Percentiles rank a stretch among this genome's conserved stretches.
These are phyloP conservation scores for Comarum palustre DNA, from an alignment of 306 rosid genomes.

Conservation along the genomic window DNA sequence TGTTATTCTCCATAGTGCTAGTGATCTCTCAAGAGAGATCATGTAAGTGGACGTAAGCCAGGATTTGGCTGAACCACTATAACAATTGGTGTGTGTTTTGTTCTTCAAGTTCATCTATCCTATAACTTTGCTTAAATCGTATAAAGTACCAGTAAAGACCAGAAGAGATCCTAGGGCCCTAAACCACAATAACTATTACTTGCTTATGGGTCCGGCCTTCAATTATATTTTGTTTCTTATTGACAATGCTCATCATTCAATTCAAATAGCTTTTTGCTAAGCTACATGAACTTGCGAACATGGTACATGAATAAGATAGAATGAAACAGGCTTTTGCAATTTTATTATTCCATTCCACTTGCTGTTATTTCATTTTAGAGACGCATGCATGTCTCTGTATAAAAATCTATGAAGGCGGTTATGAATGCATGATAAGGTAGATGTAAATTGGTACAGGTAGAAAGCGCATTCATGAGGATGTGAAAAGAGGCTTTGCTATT, in stretches of 20 bases:
- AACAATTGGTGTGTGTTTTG: no score
- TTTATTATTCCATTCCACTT: not conserved
- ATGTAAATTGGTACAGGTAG: not conserved
- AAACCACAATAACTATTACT: not conserved
- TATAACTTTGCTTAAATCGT: no score
- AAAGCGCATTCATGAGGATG: not conserved
- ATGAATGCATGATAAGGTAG: not conserved
- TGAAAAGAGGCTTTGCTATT: constrained; percentile 6
- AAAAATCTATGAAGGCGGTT: not conserved
- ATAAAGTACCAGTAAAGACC: no score
- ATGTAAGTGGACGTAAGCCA: no score
- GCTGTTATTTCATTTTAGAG: not conserved
- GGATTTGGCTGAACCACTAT: no score
- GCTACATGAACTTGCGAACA: not conserved
- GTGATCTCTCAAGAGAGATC: no score
- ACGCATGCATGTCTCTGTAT: not conserved
- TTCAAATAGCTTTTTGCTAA: not conserved
- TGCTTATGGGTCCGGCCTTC: not conserved
- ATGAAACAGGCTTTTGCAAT: not conserved
- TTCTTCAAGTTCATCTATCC: no score
- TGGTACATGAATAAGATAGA: not conserved
- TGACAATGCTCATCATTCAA: not conserved
- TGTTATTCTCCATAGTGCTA: no score
- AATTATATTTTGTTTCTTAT: not conserved
- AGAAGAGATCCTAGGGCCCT: no score